Percentiles rank a stretch among this genome's conserved stretches.
phyloP scores from a whole-genome alignment of 352 stramenopile genomes.

The Phytopythium oedochilum region DNA sequence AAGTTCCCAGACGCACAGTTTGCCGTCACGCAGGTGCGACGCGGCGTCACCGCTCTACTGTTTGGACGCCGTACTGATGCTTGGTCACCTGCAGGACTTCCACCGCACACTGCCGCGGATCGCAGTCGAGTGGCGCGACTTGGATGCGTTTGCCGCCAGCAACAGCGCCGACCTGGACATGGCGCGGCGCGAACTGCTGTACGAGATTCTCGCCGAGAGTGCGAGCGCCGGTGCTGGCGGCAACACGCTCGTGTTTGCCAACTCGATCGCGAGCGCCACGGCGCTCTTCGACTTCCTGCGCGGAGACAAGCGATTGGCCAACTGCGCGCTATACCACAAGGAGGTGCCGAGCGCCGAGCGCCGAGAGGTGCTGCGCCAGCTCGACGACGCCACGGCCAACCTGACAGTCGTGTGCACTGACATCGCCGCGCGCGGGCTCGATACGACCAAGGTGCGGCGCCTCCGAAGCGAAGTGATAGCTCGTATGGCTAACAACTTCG shows the following conservation, averaged over 20 bases:
- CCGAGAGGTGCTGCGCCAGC: slow-evolving; percentile 33
- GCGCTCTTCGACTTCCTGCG: slow-evolving; percentile 47
- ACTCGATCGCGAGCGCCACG: slow-evolving; percentile 69
- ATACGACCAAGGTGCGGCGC: slow-evolving; percentile 55
- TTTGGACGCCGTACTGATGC: background rate
- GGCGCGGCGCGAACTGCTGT: slow-evolving; percentile 39
- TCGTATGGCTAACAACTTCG: too few relatives aligned
- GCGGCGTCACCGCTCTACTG: background rate
- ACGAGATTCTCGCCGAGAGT: slow-evolving; percentile 33
- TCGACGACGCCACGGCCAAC: slow-evolving; percentile 23
- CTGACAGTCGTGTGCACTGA: slow-evolving; percentile 70
- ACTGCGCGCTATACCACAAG: slow-evolving; percentile 53
- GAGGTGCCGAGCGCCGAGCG: slow-evolving; percentile 49
- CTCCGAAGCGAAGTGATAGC: too few relatives aligned
- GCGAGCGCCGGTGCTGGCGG: slow-evolving; percentile 5
- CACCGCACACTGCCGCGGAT: slow-evolving; percentile 60
- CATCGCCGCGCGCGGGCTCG: slow-evolving; percentile 67
- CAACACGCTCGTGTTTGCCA: slow-evolving; percentile 70
- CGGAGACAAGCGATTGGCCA: slow-evolving; percentile 23
- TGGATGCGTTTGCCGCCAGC: slow-evolving; percentile 29
- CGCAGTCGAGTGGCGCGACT: slow-evolving; percentile 27
- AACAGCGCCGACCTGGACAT: background rate
- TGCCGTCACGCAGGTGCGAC: slow-evolving; percentile 52
- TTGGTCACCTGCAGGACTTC: slow-evolving; percentile 41
- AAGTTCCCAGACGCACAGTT: slow-evolving; percentile 68